Evolutionary conservation across 2,329 filamentous ascomycete genomes (phyloP), one percentile per base, ranked within the genome.

Genomic region (Pseudomassariella vexata): DNA sequence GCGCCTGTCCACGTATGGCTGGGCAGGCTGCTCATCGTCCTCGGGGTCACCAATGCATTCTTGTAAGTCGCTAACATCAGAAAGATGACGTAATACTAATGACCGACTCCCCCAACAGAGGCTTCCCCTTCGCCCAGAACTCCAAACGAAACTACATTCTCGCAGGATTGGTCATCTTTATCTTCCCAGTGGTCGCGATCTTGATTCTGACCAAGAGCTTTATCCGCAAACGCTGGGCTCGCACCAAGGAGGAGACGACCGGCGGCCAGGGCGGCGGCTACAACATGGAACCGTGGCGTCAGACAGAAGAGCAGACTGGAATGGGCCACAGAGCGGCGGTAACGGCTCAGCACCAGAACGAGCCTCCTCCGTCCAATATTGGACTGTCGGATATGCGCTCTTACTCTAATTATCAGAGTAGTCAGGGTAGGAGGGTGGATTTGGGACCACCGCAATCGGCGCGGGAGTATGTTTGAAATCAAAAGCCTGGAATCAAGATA

Each of bases 1-100:
- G 64, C 69, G 32, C 67, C 59, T 12, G 56, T 71, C 16, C 77
- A 82, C 52, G 53, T 73, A 14, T 75, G 74, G 67, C 55, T 76
- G 3, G 77, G 77, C 3, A 66, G 75, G 10, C 27, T 67, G 4
- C 59, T 74, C 21, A 61, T 80, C 14, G 48, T 66, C 8, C 45
- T 76, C 4, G 76, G 73, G 26, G 56, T 73, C 11, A 45, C 70
- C 34, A 79, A 80, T 40, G 71, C 63, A 15, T 76, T 77, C 40
- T 53, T 78, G 70, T 73, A 56, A 40, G 70, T 57, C 17, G 24
- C 19, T 26, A 18, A 2, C 3, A 9, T 16, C 9, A 17, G 3
- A 10, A 19, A 30, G 6, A 6, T 21, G 11, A 11, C 11, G 17
- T 12, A 14, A 4, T 6, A 41, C 42, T 36, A 30, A 17, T 11